Percentiles rank a stretch among this genome's conserved stretches.
These are phyloP conservation scores for Adiantum capillusveneris DNA, from an alignment of 75 land plant species.

Conservation along the genomic window DNA sequence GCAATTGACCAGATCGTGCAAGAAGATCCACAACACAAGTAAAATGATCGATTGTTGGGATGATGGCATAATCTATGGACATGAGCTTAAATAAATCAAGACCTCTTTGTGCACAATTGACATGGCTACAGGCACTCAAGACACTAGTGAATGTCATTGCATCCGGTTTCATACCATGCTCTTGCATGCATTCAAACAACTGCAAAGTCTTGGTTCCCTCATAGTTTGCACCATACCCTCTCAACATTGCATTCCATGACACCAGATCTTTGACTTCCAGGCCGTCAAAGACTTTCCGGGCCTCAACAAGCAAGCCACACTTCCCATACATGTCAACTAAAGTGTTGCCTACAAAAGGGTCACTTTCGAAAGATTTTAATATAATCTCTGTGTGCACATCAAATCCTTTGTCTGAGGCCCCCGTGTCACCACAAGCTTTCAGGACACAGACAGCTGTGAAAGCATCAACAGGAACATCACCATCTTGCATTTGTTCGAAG, in stretches of 20 bases:
- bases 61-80: slow-evolving; percentile 7
- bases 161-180: slow-evolving; percentile 18
- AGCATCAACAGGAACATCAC: slow-evolving; percentile 29
- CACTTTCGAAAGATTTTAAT: slow-evolving; percentile 19
- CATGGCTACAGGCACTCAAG: slow-evolving; percentile 23
- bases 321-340: slow-evolving; percentile 61
- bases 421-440: slow-evolving; percentile 47
- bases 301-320: slow-evolving; percentile 35
- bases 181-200: slow-evolving; percentile 15
- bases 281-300: slow-evolving; percentile 33
- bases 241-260: slow-evolving; percentile 45
- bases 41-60: slow-evolving; percentile 20
- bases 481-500: slow-evolving; percentile 38
- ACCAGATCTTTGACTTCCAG: slow-evolving; percentile 26
- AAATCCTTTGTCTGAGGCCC: slow-evolving; percentile 19
- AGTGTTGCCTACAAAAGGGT: slow-evolving; percentile 38
- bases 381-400: slow-evolving; percentile 37
- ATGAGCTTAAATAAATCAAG: slow-evolving; percentile 16
- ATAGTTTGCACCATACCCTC: slow-evolving; percentile 10
- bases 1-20: slow-evolving; percentile 18
- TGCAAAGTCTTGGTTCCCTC: slow-evolving; percentile 7
- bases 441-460: slow-evolving; percentile 53
- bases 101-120: slow-evolving; percentile 14
- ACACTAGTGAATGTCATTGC: slow-evolving; percentile 13
- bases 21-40: slow-evolving; percentile 26